Base-by-base conservation (phyloP, 2,329 filamentous ascomycete genomes). In the Chaetomium olivaceum region DNA sequence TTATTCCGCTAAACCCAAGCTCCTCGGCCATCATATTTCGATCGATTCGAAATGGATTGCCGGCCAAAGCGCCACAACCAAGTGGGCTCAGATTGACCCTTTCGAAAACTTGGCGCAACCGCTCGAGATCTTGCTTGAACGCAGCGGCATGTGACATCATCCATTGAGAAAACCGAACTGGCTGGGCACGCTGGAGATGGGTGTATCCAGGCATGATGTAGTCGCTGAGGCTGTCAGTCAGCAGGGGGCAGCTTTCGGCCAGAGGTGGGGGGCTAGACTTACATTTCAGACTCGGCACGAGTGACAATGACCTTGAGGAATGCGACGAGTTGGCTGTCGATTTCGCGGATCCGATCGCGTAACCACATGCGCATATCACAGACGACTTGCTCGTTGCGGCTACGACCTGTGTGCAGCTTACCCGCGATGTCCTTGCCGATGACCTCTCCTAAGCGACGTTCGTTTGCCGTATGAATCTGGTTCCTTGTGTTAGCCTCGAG, bases 201-300 rank as follows among this genome's bases (percentile, higher is more conserved):
- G 50, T 52, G 50, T 52, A 52, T 52, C 50, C 50, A 25, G 50
- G 50, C 50, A 52, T 52, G 48, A 51, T 51, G 48, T 51, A 51
- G 48, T 51, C 48, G 48, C 48, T 51, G 48, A 25, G 48, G 48
- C 25, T 51, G 48, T 25, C 48, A 51, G 48, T 51, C 48, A 51
- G 48, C 48, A 51, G 21, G 23, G 48, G 48, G 48, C 21, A 1
- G 21, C 48, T 51, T 51, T 51, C 12, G 8, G 48, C 48, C 48
- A 51, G 48, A 25, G 21, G 48, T 25, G 21, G 21, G 19, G 33
- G 39, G 39, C 48, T 25, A 25, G 21, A 8, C 48, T 51, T 51
- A 25, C 48, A 51, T 51, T 51, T 51, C 48, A 51, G 48, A 51
- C 48, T 51, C 48, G 48, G 48, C 48, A 51, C 48, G 48, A 25